Evolutionary conservation across 169 alveolate species (phyloP).

Genomic region (Plasmodium yoelii): DNA sequence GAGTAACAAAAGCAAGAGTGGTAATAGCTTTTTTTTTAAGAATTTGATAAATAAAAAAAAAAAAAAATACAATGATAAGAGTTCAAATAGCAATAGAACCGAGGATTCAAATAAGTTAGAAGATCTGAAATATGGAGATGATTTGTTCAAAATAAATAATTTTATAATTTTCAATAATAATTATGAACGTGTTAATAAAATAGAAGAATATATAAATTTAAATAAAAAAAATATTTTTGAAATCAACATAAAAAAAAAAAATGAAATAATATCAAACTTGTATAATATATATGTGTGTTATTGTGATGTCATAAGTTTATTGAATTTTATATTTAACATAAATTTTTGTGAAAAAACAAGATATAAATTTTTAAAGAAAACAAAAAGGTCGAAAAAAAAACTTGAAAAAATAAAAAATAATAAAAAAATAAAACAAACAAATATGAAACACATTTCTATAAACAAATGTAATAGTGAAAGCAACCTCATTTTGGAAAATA

Average conservation of each 20-base stretch:
- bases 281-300: slow-evolving; percentile 11
- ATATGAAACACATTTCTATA: neutral
- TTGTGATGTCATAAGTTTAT: slow-evolving; percentile 17
- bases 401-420: neutral
- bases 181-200: neutral
- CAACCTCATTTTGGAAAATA: neutral
- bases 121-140: neutral
- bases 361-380: slow-evolving; percentile 32
- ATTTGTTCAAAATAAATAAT: neutral
- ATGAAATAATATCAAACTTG: slow-evolving; percentile 23
- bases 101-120: neutral
- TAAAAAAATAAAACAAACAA: neutral
- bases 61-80: neutral
- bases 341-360: slow-evolving; percentile 50
- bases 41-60: slow-evolving; percentile 14
- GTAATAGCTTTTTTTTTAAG: neutral
- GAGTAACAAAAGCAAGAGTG: neutral
- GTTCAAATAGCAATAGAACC: neutral
- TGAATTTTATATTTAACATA: slow-evolving; percentile 21
- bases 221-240: slow-evolving; percentile 26
- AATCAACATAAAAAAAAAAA: slow-evolving; percentile 31
- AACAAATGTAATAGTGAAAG: neutral
- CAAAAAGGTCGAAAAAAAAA: neutral
- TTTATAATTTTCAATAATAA: slow-evolving; percentile 38
- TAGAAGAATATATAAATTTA: slow-evolving; percentile 14